Evolutionary conservation across 2,329 filamentous ascomycete genomes (phyloP), one percentile per base, ranked within the genome.

Genomic region (Dactylellina parvicollis): DNA sequence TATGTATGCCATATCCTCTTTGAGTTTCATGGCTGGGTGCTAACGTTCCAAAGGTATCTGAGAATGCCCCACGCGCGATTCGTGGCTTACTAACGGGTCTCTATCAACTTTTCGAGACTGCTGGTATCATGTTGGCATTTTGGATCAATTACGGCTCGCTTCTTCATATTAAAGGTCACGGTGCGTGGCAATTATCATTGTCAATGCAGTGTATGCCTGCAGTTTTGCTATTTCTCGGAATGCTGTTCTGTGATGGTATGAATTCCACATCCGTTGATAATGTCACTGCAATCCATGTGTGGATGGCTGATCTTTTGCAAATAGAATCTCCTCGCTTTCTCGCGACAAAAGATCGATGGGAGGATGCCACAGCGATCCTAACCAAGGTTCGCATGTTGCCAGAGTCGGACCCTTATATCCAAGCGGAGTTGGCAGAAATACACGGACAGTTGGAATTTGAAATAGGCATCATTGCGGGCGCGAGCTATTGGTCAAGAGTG

Each of bases 311-410:
- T 18, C 3, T 1, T 5, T 10, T 85, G 28, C 8, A 12, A 5
- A 3, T 86, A 77, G 88, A 90, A 77, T 88, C 87, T 4, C 88
- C 89, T 12, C 85, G 89, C 75, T 91, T 86, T 85, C 84, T 89
- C 22, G 89, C 88, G 22, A 86, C 87, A 76, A 84, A 87, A 76
- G 88, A 90, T 76, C 84, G 88, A 75, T 90, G 88, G 88, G 88
- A 91, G 71, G 82, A 88, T 40, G 86, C 89, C 1, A 85, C 84
- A 2, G 72, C 70, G 0, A 84, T 87, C 16, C 83, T 92, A 4
- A 82, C 85, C 18, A 82, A 80, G 36, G 82, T 91, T 40, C 85
- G 88, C 38, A 82, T 85, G 64, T 81, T 90, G 1, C 82, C 83
- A 0, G 65, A 81, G 9, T 81, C 81, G 9, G 85, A 88, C 76